phyloP scores from a whole-genome alignment of 495 filamentous ascomycete genomes.

The Penicillium ochrochloron region DNA sequence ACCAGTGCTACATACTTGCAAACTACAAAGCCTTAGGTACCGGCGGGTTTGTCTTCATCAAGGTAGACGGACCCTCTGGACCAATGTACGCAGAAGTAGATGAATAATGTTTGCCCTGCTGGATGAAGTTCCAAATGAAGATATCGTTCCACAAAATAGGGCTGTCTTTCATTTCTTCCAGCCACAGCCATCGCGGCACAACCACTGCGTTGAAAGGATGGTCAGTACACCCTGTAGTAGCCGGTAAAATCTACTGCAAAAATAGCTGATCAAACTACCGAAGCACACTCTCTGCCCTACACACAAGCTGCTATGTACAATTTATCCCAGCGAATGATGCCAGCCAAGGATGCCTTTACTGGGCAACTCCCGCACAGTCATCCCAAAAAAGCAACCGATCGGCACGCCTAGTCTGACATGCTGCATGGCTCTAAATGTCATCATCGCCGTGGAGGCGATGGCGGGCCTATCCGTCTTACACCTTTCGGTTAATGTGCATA shows the following conservation, averaged over 20 bases:
- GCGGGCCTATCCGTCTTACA: slow-evolving; percentile 4
- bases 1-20: too few relatives aligned
- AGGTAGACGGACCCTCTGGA: not conserved
- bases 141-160: not conserved
- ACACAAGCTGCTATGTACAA: not conserved
- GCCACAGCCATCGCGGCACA: not conserved
- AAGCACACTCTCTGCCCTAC: not conserved
- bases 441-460: not conserved
- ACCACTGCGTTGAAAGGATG: not conserved
- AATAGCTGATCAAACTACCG: not conserved
- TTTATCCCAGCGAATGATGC: slow-evolving; percentile 13
- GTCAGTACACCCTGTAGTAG: not conserved
- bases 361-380: slow-evolving; percentile 13
- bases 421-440: slow-evolving; percentile 10
- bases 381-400: slow-evolving; percentile 14
- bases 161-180: not conserved
- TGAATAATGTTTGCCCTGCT: not conserved
- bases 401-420: slow-evolving; percentile 17
- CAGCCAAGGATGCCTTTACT: slow-evolving; percentile 15
- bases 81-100: not conserved
- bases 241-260: not conserved
- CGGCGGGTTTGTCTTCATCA: not conserved
- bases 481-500: not conserved
- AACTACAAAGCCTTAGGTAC: too few relatives aligned
- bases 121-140: not conserved